These are phyloP conservation scores for Urostyla sp. DNA, from an alignment of 73 alveolate genomes.

Conservation along the genomic window DNA sequence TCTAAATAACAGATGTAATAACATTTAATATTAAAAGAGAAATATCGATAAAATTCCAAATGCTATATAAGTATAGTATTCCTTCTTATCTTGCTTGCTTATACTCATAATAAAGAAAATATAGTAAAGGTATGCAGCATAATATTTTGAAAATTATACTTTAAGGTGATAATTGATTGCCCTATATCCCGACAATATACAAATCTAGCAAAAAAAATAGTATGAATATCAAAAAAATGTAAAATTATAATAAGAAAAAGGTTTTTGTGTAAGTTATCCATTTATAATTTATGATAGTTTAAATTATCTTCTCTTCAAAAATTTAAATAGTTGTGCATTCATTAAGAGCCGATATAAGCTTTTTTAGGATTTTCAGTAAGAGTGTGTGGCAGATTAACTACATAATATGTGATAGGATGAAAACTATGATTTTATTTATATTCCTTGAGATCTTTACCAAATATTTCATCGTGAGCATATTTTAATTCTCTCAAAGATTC, in stretches of 20 bases:
- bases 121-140: neutral
- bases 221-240: neutral
- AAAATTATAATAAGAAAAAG: neutral
- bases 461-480: neutral
- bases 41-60: conserved; percentile 3
- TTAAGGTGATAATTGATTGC: neutral
- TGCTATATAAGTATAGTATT: neutral
- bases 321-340: neutral
- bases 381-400: conserved; percentile 4
- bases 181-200: neutral
- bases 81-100: neutral
- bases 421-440: neutral
- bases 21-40: neutral
- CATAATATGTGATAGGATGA: neutral
- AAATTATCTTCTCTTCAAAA: neutral
- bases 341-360: neutral
- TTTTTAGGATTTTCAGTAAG: conserved; percentile 4
- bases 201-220: neutral
- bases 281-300: conserved; percentile 21
- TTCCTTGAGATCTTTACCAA: neutral
- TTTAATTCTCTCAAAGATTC: neutral
- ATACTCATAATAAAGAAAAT: neutral
- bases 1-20: neutral
- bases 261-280: conserved; percentile 21
- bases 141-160: neutral